Conservation (phyloP, 805 yeast genomes). For the Monosporozyma yasuniensis region DNA sequence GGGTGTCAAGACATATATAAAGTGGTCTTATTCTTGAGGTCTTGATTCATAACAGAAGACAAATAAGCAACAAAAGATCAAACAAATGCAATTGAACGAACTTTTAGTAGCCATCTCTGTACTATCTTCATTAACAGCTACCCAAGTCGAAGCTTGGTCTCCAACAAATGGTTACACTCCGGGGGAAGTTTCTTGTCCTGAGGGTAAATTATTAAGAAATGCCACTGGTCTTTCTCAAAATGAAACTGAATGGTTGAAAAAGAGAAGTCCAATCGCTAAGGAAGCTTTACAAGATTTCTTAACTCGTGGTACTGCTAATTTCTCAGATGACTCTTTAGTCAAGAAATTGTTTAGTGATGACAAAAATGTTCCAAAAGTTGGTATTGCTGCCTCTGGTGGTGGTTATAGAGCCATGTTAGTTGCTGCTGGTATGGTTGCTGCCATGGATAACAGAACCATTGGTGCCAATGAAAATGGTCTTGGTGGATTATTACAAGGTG, state of each 20-base stretch:
- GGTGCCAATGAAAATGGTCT: constrained; percentile 47
- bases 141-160: constrained; percentile 35
- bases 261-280: constrained; percentile 39
- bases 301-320: constrained; percentile 30
- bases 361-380: constrained; percentile 38
- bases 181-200: constrained; percentile 42
- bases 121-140: neutral
- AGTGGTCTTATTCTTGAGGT: no score
- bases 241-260: constrained; percentile 47
- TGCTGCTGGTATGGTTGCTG: constrained; percentile 80
- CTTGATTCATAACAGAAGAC: no score
- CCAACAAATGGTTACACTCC: constrained; percentile 58
- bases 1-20: neutral
- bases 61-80: neutral
- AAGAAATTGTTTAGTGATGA: constrained; percentile 18
- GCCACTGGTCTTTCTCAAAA: constrained; percentile 39
- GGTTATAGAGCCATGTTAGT: constrained; percentile 84
- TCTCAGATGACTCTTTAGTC: constrained; percentile 11
- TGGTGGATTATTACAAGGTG: constrained; percentile 65
- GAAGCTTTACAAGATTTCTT: constrained; percentile 39
- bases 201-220: constrained; percentile 35
- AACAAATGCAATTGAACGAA: neutral
- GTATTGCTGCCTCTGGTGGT: constrained; percentile 70
- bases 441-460: constrained; percentile 66
- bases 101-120: neutral